These are phyloP conservation scores for Globisporangium alternatum DNA, from an alignment of 352 stramenopile genomes.

Conservation along the genomic window DNA sequence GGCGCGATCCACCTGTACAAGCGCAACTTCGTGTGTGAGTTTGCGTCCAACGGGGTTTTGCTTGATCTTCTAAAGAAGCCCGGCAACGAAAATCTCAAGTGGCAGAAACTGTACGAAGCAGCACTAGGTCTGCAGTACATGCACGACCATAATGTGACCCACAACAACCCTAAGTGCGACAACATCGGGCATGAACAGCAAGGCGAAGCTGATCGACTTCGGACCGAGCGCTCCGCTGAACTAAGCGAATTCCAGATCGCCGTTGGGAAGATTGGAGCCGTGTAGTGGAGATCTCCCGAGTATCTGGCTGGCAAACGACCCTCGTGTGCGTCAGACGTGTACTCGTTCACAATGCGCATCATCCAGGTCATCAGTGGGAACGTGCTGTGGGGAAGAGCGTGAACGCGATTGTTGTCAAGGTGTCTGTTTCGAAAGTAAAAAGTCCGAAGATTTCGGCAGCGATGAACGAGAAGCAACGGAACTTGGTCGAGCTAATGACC, in stretches of 20 bases:
- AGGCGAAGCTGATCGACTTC: slow-evolving; percentile 26
- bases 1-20: not conserved
- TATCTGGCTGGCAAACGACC: not conserved
- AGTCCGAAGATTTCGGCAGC: not conserved
- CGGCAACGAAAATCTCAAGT: not conserved
- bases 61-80: not conserved
- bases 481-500: not conserved
- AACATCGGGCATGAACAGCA: slow-evolving; percentile 20
- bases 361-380: not conserved
- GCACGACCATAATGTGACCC: slow-evolving; percentile 7
- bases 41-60: not conserved
- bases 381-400: not conserved
- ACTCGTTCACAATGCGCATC: slow-evolving; percentile 14
- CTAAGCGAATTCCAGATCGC: slow-evolving; percentile 20
- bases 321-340: slow-evolving; percentile 10
- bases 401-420: not conserved
- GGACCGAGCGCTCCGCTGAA: slow-evolving; percentile 9
- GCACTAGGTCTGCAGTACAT: not conserved
- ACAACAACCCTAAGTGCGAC: slow-evolving; percentile 24
- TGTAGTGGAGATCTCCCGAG: slow-evolving; percentile 3
- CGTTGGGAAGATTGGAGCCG: slow-evolving; percentile 1
- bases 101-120: not conserved
- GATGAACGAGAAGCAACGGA: not conserved
- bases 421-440: not conserved
- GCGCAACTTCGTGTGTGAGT: not conserved